Evolutionary conservation across 176 grass and related monocot species (phyloP).

Genomic region (Raddia distichophylla): DNA sequence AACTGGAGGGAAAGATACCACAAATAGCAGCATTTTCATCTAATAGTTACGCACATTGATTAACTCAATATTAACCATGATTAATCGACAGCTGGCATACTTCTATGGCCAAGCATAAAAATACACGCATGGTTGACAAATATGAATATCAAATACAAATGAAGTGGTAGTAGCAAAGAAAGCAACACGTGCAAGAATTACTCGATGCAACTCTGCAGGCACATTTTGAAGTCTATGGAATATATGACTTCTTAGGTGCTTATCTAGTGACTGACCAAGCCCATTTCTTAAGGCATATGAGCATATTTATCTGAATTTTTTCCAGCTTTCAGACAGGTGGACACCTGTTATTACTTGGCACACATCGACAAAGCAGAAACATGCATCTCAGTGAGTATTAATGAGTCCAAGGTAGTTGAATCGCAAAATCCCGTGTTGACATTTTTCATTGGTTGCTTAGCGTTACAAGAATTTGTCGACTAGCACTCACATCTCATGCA

Average conservation of each 20-base stretch:
- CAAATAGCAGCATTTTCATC: neutral
- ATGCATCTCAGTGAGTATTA: neutral
- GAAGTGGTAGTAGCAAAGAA: constrained; percentile 7
- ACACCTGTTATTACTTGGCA: neutral
- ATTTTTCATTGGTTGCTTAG: neutral
- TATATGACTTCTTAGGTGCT: constrained; percentile 5
- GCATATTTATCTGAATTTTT: neutral
- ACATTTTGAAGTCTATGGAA: neutral
- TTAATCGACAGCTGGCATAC: constrained; percentile 19
- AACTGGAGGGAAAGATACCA: constrained; percentile 11
- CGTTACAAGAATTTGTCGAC: neutral
- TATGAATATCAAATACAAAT: constrained; percentile 4
- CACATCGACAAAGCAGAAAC: neutral
- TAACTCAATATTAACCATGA: constrained; percentile 1
- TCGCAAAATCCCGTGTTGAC: constrained; percentile 2
- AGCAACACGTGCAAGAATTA: neutral
- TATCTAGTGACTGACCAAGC: neutral
- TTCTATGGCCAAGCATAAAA: neutral
- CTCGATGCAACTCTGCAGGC: neutral
- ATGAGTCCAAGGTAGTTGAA: neutral
- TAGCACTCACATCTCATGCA: constrained; percentile 11
- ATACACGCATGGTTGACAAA: constrained; percentile 1
- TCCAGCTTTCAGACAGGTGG: neutral
- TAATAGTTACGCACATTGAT: neutral
- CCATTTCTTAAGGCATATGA: neutral